phyloP scores from a whole-genome alignment of 352 stramenopile species.

The Globisporangium alternatum region DNA sequence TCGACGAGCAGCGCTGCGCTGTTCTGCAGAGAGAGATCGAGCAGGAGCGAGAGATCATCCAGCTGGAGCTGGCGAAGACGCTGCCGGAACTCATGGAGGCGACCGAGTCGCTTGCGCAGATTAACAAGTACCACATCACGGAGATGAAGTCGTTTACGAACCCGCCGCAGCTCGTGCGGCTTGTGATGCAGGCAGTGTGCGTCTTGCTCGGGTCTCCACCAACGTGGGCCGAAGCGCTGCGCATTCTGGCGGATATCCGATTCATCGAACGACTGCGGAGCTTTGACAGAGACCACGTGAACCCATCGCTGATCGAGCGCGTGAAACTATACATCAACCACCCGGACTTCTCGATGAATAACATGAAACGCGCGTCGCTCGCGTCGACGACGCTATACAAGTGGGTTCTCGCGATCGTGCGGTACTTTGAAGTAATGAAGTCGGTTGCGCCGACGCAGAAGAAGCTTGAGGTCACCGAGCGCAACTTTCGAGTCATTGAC shows the following conservation, averaged over 20 bases:
- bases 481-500: slow-evolving; percentile 38
- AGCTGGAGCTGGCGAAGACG: slow-evolving; percentile 54
- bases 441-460: slow-evolving; percentile 49
- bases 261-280: slow-evolving; percentile 59
- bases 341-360: slow-evolving; percentile 74
- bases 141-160: slow-evolving; percentile 81
- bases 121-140: slow-evolving; percentile 79
- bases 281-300: slow-evolving; percentile 57
- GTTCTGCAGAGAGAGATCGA: slow-evolving; percentile 60
- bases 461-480: slow-evolving; percentile 39
- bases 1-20: slow-evolving; percentile 52
- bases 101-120: slow-evolving; percentile 59
- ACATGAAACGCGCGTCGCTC: slow-evolving; percentile 67
- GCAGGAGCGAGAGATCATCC: slow-evolving; percentile 46
- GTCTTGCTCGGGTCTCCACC: slow-evolving; percentile 52
- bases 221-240: slow-evolving; percentile 66
- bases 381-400: slow-evolving; percentile 70
- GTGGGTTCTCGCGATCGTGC: slow-evolving; percentile 65
- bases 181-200: slow-evolving; percentile 79
- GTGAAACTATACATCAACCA: slow-evolving; percentile 64
- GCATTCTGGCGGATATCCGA: slow-evolving; percentile 61
- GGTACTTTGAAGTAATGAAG: slow-evolving; percentile 72
- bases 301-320: slow-evolving; percentile 41
- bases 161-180: slow-evolving; percentile 59
- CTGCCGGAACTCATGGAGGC: slow-evolving; percentile 56